Percentiles rank a stretch among this genome's conserved stretches.
phyloP scores from a whole-genome alignment of 2,329 filamentous ascomycete species.

The Ophiognomonia clavigignenti-juglandacearum region DNA sequence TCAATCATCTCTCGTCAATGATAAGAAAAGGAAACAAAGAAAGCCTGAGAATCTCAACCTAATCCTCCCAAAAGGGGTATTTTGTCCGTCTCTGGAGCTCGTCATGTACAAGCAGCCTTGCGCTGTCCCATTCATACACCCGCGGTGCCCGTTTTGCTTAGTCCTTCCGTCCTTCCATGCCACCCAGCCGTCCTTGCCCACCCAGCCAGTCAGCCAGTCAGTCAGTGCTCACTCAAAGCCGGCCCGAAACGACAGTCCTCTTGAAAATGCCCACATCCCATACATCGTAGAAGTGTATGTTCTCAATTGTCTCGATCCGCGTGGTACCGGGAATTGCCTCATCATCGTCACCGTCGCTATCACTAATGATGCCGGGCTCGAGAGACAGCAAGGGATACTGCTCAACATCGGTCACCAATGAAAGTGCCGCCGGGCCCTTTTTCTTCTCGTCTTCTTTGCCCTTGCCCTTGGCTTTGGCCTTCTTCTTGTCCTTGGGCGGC shows the following conservation, averaged over 20 bases:
- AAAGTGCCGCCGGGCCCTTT: slow-evolving; percentile 2
- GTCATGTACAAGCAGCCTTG: too few species aligned
- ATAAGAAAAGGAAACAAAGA: too few species aligned
- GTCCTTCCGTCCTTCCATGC: too few species aligned
- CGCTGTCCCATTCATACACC: too few species aligned
- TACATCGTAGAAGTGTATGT: slow-evolving; percentile 38
- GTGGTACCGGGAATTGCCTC: slow-evolving; percentile 18
- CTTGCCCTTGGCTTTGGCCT: slow-evolving; percentile 26
- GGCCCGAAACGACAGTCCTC: slow-evolving; percentile 46
- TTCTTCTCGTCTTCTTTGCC: slow-evolving; percentile 28
- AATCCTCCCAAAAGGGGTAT: too few species aligned
- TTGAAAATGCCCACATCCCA: slow-evolving; percentile 51
- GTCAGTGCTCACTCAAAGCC: slow-evolving; percentile 29
- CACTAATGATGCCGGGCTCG: slow-evolving; percentile 21
- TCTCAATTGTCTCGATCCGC: slow-evolving; percentile 35
- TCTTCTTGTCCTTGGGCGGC: slow-evolving; percentile 23
- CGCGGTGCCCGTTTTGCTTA: too few species aligned
- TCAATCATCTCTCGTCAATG: neutral
- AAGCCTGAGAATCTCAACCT: too few species aligned
- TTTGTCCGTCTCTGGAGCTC: too few species aligned
- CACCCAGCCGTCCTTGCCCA: neutral
- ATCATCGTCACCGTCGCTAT: slow-evolving; percentile 28
- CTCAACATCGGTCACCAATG: slow-evolving; percentile 15
- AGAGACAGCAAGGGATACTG: slow-evolving; percentile 24
- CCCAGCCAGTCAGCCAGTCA: neutral